Evolutionary conservation across 1,284 basidiomycete genomes (phyloP), one percentile per base, ranked within the genome.

Genomic region (Cutaneotrichosporon cyanovorans): DNA sequence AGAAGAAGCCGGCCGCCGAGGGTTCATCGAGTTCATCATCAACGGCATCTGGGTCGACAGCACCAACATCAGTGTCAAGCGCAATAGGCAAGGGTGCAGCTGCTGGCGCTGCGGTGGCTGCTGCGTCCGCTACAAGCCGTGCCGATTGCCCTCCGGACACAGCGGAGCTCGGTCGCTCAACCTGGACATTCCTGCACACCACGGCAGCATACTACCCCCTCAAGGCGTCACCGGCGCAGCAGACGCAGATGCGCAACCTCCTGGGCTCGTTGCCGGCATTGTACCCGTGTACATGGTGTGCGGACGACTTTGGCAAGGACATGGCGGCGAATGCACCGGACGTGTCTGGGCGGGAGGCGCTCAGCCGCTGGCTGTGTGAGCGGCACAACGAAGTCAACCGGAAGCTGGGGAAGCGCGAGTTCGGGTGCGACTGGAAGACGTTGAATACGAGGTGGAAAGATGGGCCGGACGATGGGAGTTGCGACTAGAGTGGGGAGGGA

Each of bases 131-230:
- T 73, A 74, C 20, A 74, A 85, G n/a, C n/a, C n/a, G n/a, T n/a
- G n/a, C n/a, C n/a, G n/a, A n/a, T 52, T 95, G 91, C 62, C 91
- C 91, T 11, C 81, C 88, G 0, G 90, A 95, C 68, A 82, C 84
- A 37, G 86, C 89, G 59, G 76, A 80, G 47, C 81, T 96, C 34
- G 91, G 91, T 5, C 80, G 82, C 42, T 84, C 91, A 40, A 93
- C 91, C 4, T 96, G 91, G 91, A 85, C 89, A 16, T 95, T 96
- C 78, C 77, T 96, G 31, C 91, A 96, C 66, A 84, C 89, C 2
- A 84, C 90, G 4, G 89, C 88, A 0, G 87, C 91, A 15, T 92
- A 95, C 70, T 95, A 91, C 70, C 90, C 91, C n/a, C 78, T 83
- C 21, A 69, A 74, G 21, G 86, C 91, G 0, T 79, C 81, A 0